phyloP scores from a whole-genome alignment of 495 filamentous ascomycete species.

The Lichenothelia convexa region DNA sequence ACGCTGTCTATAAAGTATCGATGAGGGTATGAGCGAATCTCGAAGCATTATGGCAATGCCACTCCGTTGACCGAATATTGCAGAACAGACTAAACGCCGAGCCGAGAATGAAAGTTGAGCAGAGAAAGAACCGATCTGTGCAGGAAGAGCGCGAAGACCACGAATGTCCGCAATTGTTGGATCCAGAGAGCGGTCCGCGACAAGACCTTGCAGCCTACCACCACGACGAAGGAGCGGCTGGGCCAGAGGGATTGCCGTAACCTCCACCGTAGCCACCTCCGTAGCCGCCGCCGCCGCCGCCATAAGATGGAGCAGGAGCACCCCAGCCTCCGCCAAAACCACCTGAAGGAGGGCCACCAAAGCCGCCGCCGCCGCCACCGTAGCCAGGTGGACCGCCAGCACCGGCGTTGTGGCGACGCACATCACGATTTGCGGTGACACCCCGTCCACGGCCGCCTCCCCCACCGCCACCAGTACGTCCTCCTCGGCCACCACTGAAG shows the following conservation, averaged over 20 bases:
- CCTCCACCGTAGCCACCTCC: slow-evolving; percentile 33
- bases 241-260: slow-evolving; percentile 74
- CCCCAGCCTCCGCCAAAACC: slow-evolving; percentile 29
- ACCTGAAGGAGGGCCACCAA: slow-evolving; percentile 34
- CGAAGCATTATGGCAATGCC: slow-evolving; percentile 1
- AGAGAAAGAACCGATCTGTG: neutral
- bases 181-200: too few relatives aligned
- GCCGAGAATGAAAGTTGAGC: neutral
- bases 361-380: slow-evolving; percentile 36
- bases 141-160: neutral
- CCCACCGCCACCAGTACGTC: slow-evolving; percentile 34
- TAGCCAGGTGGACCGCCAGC: slow-evolving; percentile 35
- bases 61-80: neutral
- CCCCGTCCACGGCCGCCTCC: slow-evolving; percentile 50
- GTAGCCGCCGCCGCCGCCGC: slow-evolving; percentile 32
- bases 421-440: slow-evolving; percentile 60
- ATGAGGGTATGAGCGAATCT: slow-evolving; percentile 3
- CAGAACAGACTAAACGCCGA: neutral
- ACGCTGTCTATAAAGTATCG: slow-evolving; percentile 5
- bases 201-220: slow-evolving; percentile 86
- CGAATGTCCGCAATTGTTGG: too few relatives aligned
- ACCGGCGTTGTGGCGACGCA: slow-evolving; percentile 59
- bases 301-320: slow-evolving; percentile 15
- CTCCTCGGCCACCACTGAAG: slow-evolving; percentile 48
- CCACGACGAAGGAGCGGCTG: slow-evolving; percentile 74